A percentile compares a stretch with the other conserved stretches of the same genome.
phyloP scores from a whole-genome alignment of 805 yeast species.

The Saturnispora ahearnii region DNA sequence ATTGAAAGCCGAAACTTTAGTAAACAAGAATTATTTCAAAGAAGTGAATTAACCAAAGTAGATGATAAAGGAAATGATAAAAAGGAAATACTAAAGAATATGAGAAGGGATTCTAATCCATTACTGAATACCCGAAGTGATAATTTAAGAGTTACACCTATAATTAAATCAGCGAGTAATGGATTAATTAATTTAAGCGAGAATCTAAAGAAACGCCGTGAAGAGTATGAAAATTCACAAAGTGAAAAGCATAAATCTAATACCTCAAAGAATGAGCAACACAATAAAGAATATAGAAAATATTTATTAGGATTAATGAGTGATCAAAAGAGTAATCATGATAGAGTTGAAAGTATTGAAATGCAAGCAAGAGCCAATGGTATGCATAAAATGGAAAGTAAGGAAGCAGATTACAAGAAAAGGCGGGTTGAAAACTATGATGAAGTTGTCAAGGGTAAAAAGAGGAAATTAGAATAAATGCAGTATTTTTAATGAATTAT shows the following conservation, averaged over 20 bases:
- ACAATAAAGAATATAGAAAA: not conserved
- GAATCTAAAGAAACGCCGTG: not conserved
- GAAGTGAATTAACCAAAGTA: not conserved
- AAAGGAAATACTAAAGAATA: not conserved
- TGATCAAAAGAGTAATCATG: not conserved
- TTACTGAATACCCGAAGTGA: not conserved
- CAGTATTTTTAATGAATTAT: not conserved
- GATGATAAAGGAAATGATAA: not conserved
- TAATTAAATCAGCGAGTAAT: not conserved
- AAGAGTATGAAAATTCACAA: not conserved
- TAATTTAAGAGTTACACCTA: not conserved
- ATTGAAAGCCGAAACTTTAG: not conserved
- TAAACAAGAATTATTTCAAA: not conserved
- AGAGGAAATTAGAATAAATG: not conserved
- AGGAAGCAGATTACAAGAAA: not conserved
- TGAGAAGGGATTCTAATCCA: not conserved
- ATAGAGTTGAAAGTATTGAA: slow-evolving; percentile 1
- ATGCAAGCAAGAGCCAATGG: slow-evolving; percentile 1
- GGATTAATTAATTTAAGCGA: not conserved
- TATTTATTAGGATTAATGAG: not conserved
- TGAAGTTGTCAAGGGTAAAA: not conserved
- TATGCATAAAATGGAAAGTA: not conserved
- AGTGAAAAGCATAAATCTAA: not conserved
- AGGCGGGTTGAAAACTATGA: not conserved
- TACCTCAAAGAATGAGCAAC: not conserved